Percentiles rank a stretch among this genome's conserved stretches.
These are phyloP conservation scores for Phytophthora sp. DNA, from an alignment of 352 stramenopile species.

Conservation along the genomic window DNA sequence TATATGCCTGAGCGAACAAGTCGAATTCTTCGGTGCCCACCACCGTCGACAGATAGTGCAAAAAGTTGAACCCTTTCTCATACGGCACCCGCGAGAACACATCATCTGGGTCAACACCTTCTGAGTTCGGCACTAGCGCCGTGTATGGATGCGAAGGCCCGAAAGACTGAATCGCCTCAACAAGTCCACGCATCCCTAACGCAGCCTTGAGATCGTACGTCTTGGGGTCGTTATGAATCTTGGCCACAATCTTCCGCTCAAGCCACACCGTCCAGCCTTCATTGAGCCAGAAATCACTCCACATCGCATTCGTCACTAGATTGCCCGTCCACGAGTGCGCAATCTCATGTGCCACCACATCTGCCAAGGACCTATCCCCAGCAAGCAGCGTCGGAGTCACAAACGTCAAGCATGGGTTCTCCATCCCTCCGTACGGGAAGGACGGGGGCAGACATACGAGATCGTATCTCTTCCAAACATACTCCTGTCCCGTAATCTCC, in stretches of 20 bases:
- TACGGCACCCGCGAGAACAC: conserved; percentile 95
- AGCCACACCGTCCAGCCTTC: conserved; percentile 98
- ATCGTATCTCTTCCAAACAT: conserved; percentile 97
- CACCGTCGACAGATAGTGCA: conserved; percentile 78
- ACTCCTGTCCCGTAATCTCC: conserved; percentile 90
- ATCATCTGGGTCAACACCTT: conserved; percentile 94
- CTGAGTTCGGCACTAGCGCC: conserved; percentile 80
- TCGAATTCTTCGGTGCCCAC: conserved; percentile 52
- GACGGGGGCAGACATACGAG: conserved; percentile 95
- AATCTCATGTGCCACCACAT: conserved; percentile 98
- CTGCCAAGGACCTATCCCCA: conserved; percentile 93
- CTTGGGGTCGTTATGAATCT: conserved; percentile 47
- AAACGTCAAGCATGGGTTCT: conserved; percentile 93
- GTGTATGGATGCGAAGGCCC: conserved; percentile 84
- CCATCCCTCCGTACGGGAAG: conserved; percentile 88
- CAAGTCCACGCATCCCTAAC: conserved; percentile 44
- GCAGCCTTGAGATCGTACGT: conserved; percentile 60
- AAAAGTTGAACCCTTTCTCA: conserved; percentile 92
- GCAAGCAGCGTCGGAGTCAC: conserved; percentile 96
- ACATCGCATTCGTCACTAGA: conserved; percentile 96
- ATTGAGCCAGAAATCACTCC: conserved; percentile 98
- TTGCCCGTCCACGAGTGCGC: conserved; percentile 97
- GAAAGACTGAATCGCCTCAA: conserved; percentile 48
- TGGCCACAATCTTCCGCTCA: conserved; percentile 94
- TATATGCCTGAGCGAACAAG: conserved; percentile 91